phyloP scores from a whole-genome alignment of 225 moss, liverwort and hornwort species.

The Marchantia paleacea region DNA sequence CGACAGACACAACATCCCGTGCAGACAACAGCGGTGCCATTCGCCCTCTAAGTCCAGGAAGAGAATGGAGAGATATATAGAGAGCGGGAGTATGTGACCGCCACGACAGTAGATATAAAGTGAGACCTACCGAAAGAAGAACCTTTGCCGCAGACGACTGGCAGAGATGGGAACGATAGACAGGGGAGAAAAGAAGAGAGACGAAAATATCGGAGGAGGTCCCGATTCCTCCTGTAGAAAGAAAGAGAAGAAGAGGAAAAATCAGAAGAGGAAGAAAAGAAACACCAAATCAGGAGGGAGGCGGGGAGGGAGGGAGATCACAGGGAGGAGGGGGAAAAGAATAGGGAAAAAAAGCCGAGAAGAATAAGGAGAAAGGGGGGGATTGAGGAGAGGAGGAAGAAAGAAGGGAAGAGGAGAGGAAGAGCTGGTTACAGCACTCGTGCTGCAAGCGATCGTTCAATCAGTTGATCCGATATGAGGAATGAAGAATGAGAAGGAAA shows the following conservation, averaged over 20 bases:
- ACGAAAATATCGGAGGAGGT: not conserved
- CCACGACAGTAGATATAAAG: not conserved
- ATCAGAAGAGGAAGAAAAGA: not conserved
- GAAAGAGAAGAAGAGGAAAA: not conserved
- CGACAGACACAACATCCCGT: not conserved
- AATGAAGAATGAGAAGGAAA: constrained; percentile 18
- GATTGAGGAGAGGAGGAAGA: not conserved
- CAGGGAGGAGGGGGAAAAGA: not conserved
- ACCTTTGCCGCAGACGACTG: not conserved
- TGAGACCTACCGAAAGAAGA: constrained; percentile 7
- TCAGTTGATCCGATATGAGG: constrained; percentile 26
- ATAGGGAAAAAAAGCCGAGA: not conserved
- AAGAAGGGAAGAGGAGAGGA: not conserved
- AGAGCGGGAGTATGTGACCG: not conserved
- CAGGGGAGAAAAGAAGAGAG: not conserved
- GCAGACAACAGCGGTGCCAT: not conserved
- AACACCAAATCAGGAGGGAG: not conserved
- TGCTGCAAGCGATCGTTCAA: constrained; percentile 22
- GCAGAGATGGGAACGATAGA: not conserved
- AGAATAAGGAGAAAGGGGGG: not conserved
- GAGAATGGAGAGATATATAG: not conserved
- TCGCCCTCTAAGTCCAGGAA: not conserved
- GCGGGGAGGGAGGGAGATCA: not conserved
- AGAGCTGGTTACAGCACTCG: constrained; percentile 22
- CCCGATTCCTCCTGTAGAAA: not conserved